Evolutionary conservation across 352 stramenopile genomes (phyloP).

Genomic region (Globisporangium nagaii): DNA sequence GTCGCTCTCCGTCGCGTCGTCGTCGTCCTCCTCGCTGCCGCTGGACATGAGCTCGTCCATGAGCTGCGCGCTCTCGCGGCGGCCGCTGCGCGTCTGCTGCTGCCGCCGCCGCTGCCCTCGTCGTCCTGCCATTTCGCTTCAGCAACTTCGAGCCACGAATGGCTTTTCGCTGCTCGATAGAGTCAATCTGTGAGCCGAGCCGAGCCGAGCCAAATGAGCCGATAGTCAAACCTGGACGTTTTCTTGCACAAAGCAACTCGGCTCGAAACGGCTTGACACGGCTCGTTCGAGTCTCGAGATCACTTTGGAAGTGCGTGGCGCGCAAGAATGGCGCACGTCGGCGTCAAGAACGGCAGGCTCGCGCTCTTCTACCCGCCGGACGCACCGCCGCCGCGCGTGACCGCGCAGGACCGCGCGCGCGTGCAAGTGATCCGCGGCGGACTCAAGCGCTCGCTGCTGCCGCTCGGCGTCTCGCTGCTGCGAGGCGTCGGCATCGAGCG

Average conservation of each 20-base stretch:
- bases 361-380: conserved; percentile 32
- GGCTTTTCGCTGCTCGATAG: not conserved
- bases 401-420: conserved; percentile 9
- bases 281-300: not conserved
- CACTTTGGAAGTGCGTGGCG: not conserved
- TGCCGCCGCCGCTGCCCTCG: not conserved
- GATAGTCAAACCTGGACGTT: not conserved
- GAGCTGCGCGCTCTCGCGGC: not conserved
- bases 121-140: not conserved
- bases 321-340: conserved; percentile 25
- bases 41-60: conserved; percentile 5
- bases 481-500: conserved; percentile 21
- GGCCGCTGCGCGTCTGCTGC: not conserved
- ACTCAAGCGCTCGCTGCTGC: conserved; percentile 33
- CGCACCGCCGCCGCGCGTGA: not conserved
- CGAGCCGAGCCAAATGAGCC: not conserved
- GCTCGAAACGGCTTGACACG: not conserved
- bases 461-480: conserved; percentile 43
- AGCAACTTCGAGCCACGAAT: not conserved
- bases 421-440: conserved; percentile 41
- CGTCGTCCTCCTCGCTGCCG: not conserved
- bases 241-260: not conserved
- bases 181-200: not conserved
- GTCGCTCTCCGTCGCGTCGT: conserved; percentile 24
- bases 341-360: conserved; percentile 59